Evolutionary conservation across 2,329 filamentous ascomycete genomes (phyloP), one percentile per base, ranked within the genome.

Genomic region (Colletotrichum coccodes): DNA sequence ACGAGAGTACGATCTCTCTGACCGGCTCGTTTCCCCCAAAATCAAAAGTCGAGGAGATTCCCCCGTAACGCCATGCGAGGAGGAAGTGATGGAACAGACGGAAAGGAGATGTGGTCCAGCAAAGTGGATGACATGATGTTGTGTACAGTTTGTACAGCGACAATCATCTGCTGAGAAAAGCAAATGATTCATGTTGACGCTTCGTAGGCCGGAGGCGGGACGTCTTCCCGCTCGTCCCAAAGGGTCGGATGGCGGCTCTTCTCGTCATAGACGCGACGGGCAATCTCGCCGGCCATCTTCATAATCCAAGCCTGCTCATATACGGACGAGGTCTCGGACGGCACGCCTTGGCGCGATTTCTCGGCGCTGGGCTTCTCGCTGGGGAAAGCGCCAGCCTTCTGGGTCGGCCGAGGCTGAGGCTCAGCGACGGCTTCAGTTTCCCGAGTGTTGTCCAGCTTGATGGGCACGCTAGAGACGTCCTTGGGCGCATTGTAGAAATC

Each of bases 251-350:
- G 83, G 40, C 85, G 83, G 61, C 85, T 83, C 81, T 97, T 96
- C 81, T 97, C 93, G 73, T 97, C 93, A 72, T 95, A 93, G 72
- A 97, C 94, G 64, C 94, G 92, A 58, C 91, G 86, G 40, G 94
- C 94, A 74, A 98, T 95, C 79, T 98, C 96, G 71, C 91, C 91
- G 6, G 95, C 95, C 89, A 99, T 96, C 83, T 97, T 96, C 83
- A 92, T 90, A 81, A 96, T 92, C 92, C 93, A 96, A 3, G 93
- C 93, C 78, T 94, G 91, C 77, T 94, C 92, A 30, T 94, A 83
- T 32, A 86, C 84, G 0, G 87, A 87, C 14, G 86, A 84, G 6
- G 82, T 84, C 36, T 88, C 86, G 1, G 85, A 86, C 60, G 72
- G 72, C 26, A 72, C 68, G 38, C 72, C 72, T 23, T 57, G 76